Evolutionary conservation across 306 rosid genomes (phyloP), one percentile per base, ranked within the genome.

Genomic region (Lupinus albus): DNA sequence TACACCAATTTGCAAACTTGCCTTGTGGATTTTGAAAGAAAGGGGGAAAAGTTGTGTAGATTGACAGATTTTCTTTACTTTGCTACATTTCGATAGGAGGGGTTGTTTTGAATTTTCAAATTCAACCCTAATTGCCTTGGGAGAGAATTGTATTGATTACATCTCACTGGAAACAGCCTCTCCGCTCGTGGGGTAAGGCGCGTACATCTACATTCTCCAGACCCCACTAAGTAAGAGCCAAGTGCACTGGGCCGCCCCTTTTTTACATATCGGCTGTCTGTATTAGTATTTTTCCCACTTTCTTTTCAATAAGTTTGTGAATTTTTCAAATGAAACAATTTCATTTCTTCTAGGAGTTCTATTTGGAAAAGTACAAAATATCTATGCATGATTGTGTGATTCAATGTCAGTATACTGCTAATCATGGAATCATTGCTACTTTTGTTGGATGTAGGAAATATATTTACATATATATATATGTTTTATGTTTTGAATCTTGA

Each of bases 21-120:
- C 30, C 30, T n/a, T n/a, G n/a, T n/a, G n/a, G n/a, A n/a, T n/a
- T n/a, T n/a, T 11, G 12, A 36, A 17, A 36, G 20, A 36, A 17
- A 17, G 20, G n/a, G 15, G 20, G 11, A 3, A 4, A 20, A 8
- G 21, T 30, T 46, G 28, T 57, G 51, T 51, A 14, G 44, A 71
- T 60, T n/a, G 28, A 12, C 39, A 35, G n/a, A 38, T 71, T 36
- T 45, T 17, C n/a, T 64, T 32, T 55, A 15, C 8, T 16, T 54
- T 42, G 57, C 12, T 58, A 60, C 64, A 11, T 39, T 25, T 25
- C n/a, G 30, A 25, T 25, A 25, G 30, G 30, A 25, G 30, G 57
- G 15, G 49, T 59, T 58, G 8, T 39, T 50, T 48, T 66, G 51
- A 51, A 50, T 12, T 57, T 75, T 74, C 54, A 13, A 48, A 28